Base-by-base conservation (phyloP, 768 basidiomycete species). In the Trametes cubensis region DNA sequence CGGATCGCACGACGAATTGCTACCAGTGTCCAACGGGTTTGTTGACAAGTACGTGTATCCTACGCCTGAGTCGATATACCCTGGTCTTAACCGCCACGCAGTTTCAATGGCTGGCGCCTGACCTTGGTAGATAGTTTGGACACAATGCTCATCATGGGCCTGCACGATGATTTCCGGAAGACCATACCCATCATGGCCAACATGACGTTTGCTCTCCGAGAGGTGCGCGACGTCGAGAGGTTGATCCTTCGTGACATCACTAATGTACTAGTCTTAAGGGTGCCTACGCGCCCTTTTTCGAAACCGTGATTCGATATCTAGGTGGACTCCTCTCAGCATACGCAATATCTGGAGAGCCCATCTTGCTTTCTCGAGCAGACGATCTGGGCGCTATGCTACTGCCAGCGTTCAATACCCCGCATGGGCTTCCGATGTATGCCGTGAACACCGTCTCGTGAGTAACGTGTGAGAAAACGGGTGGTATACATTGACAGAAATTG, bases 221-320 rank as follows among this genome's bases (percentile, higher is more conserved):
- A 62, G 64, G 67, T 68, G n/a, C 2, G 58, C 74, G 34, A 83
- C 82, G 68, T 55, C 72, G 67, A 14, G 20, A 18, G 49, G 5
- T 34, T 2, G 14, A 34, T 10, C 34, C 10, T 11, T 34, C 13
- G 28, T 48, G 21, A 28, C 6, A 10, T 44, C n/a, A 23, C 26
- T 13, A 11, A 48, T 26, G n/a, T n/a, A n/a, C 47, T 26, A 13
- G 17, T 44, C 3, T 3, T 2, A 30, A 74, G 73, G 57, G 60
- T 65, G 68, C 76, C 68, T 75, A 73, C 64, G 76, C 72, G 0
- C 85, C 87, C 1, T 89, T 86, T 72, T 91, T 92, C 61, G 90
- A 95, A 77, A 95, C 92, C 0, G 85, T 89, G 28, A 97, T 95
- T 61, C 85, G 94, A 39, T 89, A 95, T 69, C 84, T 97, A 1